Percentiles rank a stretch among this genome's conserved stretches.
Conservation (phyloP, 2,329 filamentous ascomycete species). For the Scytalidium sp. region DNA sequence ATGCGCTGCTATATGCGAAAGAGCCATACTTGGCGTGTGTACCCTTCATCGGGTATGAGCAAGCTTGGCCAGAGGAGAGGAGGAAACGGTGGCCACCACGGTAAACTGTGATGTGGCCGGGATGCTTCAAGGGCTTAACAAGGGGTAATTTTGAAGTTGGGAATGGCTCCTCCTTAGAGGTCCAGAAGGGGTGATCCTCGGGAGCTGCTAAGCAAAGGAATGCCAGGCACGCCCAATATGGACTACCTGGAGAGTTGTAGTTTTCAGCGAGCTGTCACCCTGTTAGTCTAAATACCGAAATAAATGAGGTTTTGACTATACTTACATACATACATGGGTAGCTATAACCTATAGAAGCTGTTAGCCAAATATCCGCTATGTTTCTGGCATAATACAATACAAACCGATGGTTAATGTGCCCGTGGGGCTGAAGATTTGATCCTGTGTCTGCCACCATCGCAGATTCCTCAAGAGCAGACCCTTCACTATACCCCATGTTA, state of each 20-base stretch:
- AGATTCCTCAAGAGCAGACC: conserved; percentile 72
- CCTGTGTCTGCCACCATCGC: conserved; percentile 75
- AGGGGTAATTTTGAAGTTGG: conserved; percentile 53
- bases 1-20: conserved; percentile 75
- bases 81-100: conserved; percentile 75
- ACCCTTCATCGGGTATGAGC: conserved; percentile 77
- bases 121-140: conserved; percentile 61
- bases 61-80: conserved; percentile 74
- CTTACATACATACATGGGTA: conserved; percentile 72
- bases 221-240: conserved; percentile 75
- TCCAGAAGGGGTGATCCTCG: conserved; percentile 72
- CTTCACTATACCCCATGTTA: conserved; percentile 78
- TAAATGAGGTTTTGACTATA: conserved; percentile 15
- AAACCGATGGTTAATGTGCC: conserved; percentile 66
- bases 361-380: neutral
- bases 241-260: conserved; percentile 73
- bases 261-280: conserved; percentile 66
- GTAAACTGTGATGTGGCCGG: conserved; percentile 69
- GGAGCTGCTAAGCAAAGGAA: conserved; percentile 73
- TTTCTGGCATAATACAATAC: neutral
- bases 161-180: conserved; percentile 60
- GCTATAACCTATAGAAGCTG: conserved; percentile 53
- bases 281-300: neutral
- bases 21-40: conserved; percentile 80
- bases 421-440: conserved; percentile 70